These are phyloP conservation scores for Triticum timopheevii DNA, from an alignment of 176 grass and related monocot genomes.

Conservation along the genomic window DNA sequence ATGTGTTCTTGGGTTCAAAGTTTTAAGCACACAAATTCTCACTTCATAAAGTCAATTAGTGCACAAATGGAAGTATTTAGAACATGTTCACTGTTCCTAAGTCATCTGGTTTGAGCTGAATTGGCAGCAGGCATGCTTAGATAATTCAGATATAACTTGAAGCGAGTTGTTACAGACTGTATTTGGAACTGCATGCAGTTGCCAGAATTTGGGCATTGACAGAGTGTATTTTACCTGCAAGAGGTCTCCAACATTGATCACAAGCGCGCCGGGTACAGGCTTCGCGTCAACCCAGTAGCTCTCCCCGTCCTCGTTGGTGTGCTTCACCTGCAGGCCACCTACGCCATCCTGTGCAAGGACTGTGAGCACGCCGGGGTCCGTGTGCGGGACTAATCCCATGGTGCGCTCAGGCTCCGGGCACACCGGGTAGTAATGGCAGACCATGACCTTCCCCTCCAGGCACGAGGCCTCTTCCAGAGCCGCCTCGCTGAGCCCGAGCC, in stretches of 20 bases:
- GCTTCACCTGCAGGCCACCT: conserved; percentile 85
- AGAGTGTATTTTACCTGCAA: conserved; percentile 53
- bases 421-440: conserved; percentile 86
- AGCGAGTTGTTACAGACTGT: neutral
- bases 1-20: neutral
- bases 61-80: neutral
- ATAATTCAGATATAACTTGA: neutral
- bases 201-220: neutral
- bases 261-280: conserved; percentile 66
- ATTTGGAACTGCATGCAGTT: neutral
- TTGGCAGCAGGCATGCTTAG: neutral
- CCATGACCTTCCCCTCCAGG: conserved; percentile 59
- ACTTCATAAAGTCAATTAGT: neutral
- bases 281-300: conserved; percentile 64
- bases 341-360: conserved; percentile 61
- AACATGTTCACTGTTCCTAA: neutral
- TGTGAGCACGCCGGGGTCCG: conserved; percentile 72
- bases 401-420: conserved; percentile 85
- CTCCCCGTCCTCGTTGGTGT: conserved; percentile 36
- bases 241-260: conserved; percentile 86
- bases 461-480: conserved; percentile 44
- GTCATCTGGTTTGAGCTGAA: neutral
- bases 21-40: neutral
- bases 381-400: conserved; percentile 67
- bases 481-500: conserved; percentile 35